phyloP scores from a whole-genome alignment of 1,284 basidiomycete genomes.

The Bjerkandera adusta region DNA sequence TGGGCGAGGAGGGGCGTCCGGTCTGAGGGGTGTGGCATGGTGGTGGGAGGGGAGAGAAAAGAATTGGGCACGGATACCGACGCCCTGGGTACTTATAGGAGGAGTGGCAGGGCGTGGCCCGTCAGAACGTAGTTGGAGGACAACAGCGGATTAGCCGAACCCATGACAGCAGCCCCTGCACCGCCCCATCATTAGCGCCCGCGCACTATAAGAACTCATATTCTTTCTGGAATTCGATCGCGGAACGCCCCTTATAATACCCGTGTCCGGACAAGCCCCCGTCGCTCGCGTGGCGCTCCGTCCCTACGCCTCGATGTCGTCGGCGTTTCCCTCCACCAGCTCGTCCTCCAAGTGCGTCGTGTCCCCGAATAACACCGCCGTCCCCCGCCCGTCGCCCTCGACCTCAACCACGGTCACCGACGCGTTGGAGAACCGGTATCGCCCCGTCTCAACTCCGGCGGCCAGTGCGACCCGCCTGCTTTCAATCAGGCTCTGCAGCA shows the following conservation, averaged over 20 bases:
- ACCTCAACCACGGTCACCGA: constrained; percentile 61
- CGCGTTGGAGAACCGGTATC: constrained; percentile 48
- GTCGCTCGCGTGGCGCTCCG: no score
- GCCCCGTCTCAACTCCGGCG: constrained; percentile 38
- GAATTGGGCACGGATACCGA: background rate
- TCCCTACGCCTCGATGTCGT: constrained; percentile 36
- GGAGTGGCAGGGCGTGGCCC: background rate
- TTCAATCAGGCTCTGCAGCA: constrained; percentile 46
- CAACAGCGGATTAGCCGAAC: background rate
- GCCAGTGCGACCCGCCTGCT: constrained; percentile 37
- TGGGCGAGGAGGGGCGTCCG: constrained; percentile 46
- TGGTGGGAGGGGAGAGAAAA: constrained; percentile 21
- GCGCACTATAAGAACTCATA: background rate
- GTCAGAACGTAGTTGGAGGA: no score
- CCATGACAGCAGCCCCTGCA: background rate
- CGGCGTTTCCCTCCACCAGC: constrained; percentile 47
- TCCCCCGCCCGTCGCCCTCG: constrained; percentile 37
- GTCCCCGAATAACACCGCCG: constrained; percentile 52
- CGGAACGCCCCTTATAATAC: no score
- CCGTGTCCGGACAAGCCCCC: no score
- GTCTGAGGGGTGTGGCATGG: constrained; percentile 27
- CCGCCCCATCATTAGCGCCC: constrained; percentile 1
- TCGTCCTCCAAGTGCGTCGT: constrained; percentile 47
- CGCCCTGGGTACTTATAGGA: background rate
- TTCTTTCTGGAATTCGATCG: no score